Evolutionary conservation across 768 basidiomycete genomes (phyloP).

Genomic region (Pleurotus salmoneostramineus): DNA sequence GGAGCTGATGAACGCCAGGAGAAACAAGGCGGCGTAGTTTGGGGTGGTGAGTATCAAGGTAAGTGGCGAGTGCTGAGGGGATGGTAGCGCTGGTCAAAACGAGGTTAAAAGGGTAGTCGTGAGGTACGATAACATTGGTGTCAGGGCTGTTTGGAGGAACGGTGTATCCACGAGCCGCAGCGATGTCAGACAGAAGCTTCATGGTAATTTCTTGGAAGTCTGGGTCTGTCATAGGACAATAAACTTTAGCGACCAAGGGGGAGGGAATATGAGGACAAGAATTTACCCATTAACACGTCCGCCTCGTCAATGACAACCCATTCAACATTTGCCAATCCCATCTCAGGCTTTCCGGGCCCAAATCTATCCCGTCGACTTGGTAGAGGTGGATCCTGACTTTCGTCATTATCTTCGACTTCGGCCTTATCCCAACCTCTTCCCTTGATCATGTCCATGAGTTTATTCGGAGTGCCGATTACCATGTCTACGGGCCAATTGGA

Average conservation of each 20-base stretch:
- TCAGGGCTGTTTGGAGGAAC: conserved; percentile 26
- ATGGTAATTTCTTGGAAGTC: conserved; percentile 80
- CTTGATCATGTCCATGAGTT: conserved; percentile 57
- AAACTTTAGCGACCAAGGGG: background rate
- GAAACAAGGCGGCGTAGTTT: conserved; percentile 70
- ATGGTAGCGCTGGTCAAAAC: conserved; percentile 86
- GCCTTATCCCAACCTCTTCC: conserved; percentile 50
- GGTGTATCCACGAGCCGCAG: conserved; percentile 50
- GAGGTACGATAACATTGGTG: conserved; percentile 17
- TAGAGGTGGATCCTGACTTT: conserved; percentile 2
- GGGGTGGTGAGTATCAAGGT: conserved; percentile 63
- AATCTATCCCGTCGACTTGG: conserved; percentile 34
- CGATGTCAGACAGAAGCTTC: conserved; percentile 66
- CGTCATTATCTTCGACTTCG: conserved; percentile 15
- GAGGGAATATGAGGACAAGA: background rate
- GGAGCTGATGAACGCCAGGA: conserved; percentile 76
- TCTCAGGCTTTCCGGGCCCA: conserved; percentile 44
- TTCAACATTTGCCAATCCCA: conserved; percentile 68
- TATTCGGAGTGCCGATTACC: conserved; percentile 65
- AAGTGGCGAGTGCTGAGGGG: conserved; percentile 65
- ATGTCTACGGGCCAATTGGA: conserved; percentile 40
- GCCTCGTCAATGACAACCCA: conserved; percentile 94
- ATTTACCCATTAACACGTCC: conserved; percentile 81
- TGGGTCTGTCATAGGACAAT: conserved; percentile 46
- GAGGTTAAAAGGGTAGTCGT: conserved; percentile 74